phyloP scores from a whole-genome alignment of 2,329 filamentous ascomycete species.

The Fusarium tupiense region DNA sequence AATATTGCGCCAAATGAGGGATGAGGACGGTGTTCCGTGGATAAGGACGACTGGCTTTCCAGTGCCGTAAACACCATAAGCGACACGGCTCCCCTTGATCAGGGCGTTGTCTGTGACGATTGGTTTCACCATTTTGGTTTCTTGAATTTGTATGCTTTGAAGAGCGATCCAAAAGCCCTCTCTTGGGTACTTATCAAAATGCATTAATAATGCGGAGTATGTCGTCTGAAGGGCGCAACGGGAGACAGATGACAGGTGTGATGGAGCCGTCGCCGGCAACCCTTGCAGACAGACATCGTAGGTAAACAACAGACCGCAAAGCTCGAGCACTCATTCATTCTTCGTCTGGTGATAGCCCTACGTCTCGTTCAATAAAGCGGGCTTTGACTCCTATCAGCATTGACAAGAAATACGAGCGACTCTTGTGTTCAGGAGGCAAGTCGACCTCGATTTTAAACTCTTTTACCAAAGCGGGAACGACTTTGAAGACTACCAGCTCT shows the following conservation, averaged over 20 bases:
- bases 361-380: conserved; percentile 46
- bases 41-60: conserved; percentile 44
- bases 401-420: conserved; percentile 61
- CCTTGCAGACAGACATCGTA: not conserved
- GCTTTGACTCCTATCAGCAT: conserved; percentile 60
- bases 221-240: conserved; percentile 33
- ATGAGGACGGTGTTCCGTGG: conserved; percentile 49
- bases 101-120: conserved; percentile 43
- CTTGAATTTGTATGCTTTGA: not conserved
- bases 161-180: rapidly evolving
- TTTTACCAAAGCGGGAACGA: conserved; percentile 52
- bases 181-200: not conserved
- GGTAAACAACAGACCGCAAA: not conserved
- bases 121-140: conserved; percentile 19
- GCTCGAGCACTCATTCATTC: too few relatives aligned
- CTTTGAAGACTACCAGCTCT: conserved; percentile 59
- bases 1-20: conserved; percentile 48
- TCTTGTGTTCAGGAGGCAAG: conserved; percentile 52
- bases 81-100: conserved; percentile 41
- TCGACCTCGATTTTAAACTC: conserved; percentile 56
- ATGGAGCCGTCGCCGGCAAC: not conserved
- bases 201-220: conserved; percentile 25
- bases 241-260: not conserved
- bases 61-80: conserved; percentile 42
- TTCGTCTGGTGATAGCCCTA: too few relatives aligned